Conservation (phyloP, 2,329 filamentous ascomycete species). For the Cercospora sp. region DNA sequence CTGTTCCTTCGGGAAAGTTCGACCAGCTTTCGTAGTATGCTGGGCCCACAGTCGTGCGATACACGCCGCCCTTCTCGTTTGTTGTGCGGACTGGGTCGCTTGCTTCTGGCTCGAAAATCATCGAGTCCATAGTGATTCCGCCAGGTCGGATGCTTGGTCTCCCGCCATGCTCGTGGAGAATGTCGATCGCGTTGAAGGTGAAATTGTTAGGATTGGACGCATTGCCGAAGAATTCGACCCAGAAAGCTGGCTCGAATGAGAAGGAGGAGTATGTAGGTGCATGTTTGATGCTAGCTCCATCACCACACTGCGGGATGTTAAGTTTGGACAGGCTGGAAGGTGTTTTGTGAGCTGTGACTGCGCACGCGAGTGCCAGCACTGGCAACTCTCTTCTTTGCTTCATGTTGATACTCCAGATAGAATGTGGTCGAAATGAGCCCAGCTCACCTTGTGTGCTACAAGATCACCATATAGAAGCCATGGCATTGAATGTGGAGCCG, state of each 20-base stretch:
- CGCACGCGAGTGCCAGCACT: neutral
- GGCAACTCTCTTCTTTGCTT: conserved; percentile 4
- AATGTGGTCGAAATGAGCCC: neutral
- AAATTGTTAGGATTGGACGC: conserved; percentile 30
- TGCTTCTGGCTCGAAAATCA: conserved; percentile 34
- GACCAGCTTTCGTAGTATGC: conserved; percentile 38
- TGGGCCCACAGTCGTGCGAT: conserved; percentile 35
- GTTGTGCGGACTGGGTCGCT: conserved; percentile 32
- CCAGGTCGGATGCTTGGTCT: conserved; percentile 34
- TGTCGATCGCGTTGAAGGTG: conserved; percentile 32
- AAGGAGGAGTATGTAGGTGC: conserved; percentile 33
- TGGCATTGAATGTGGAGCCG: conserved; percentile 11
- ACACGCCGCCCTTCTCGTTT: conserved; percentile 33
- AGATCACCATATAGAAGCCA: neutral
- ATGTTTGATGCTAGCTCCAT: conserved; percentile 34
- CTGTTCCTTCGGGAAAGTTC: conserved; percentile 35
- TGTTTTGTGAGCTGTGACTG: neutral
- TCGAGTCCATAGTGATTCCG: conserved; percentile 37
- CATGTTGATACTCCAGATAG: neutral
- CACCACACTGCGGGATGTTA: conserved; percentile 18
- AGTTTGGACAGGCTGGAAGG: conserved; percentile 16
- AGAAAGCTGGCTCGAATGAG: conserved; percentile 38
- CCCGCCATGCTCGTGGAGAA: conserved; percentile 34
- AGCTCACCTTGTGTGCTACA: neutral
- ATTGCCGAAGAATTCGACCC: conserved; percentile 39